A percentile compares a stretch with the other conserved stretches of the same genome.
phyloP scores from a whole-genome alignment of 768 basidiomycete genomes.

The Amanita thiersii region DNA sequence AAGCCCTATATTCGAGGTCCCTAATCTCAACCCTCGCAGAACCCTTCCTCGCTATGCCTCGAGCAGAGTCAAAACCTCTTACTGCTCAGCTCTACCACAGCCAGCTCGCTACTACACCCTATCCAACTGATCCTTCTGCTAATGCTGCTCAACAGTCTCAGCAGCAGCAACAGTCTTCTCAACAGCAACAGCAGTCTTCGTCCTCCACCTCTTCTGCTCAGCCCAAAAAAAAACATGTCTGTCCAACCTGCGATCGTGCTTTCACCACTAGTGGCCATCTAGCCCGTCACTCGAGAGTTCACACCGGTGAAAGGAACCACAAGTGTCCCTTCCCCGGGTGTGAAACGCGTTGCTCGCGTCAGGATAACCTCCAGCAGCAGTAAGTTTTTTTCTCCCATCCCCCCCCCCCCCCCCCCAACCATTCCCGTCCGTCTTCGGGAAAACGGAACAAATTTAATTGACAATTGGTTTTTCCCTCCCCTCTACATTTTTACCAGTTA shows the following conservation, averaged over 20 bases:
- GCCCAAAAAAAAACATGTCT: slow-evolving; percentile 51
- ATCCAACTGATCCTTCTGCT: slow-evolving; percentile 17
- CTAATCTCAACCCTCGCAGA: slow-evolving; percentile 9
- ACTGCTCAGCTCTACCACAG: slow-evolving; percentile 24
- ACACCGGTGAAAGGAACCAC: slow-evolving; percentile 90
- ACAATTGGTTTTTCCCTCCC: slow-evolving; percentile 1
- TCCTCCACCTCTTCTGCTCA: slow-evolving; percentile 13
- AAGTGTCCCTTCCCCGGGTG: slow-evolving; percentile 95
- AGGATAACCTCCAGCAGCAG: slow-evolving; percentile 77
- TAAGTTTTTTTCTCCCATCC: slow-evolving; percentile 25
- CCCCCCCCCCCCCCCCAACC: no score
- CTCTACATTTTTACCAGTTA: slow-evolving; percentile 37
- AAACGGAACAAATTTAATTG: no score
- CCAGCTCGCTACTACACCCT: slow-evolving; percentile 19
- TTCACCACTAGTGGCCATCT: slow-evolving; percentile 90
- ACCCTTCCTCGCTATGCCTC: slow-evolving; percentile 24
- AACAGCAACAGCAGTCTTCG: slow-evolving; percentile 7
- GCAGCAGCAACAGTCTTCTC: not conserved
- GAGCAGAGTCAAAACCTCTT: slow-evolving; percentile 24
- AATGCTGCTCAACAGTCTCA: slow-evolving; percentile 1
- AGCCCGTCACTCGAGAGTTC: slow-evolving; percentile 80
- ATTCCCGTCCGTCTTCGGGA: no score
- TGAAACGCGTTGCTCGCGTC: slow-evolving; percentile 82
- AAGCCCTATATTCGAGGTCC: slow-evolving; percentile 10
- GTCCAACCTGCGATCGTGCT: slow-evolving; percentile 61